Percentiles rank a stretch among this genome's conserved stretches.
Conservation (phyloP, 192 early-diverging fungal genomes). For the Linnemannia elongata region DNA sequence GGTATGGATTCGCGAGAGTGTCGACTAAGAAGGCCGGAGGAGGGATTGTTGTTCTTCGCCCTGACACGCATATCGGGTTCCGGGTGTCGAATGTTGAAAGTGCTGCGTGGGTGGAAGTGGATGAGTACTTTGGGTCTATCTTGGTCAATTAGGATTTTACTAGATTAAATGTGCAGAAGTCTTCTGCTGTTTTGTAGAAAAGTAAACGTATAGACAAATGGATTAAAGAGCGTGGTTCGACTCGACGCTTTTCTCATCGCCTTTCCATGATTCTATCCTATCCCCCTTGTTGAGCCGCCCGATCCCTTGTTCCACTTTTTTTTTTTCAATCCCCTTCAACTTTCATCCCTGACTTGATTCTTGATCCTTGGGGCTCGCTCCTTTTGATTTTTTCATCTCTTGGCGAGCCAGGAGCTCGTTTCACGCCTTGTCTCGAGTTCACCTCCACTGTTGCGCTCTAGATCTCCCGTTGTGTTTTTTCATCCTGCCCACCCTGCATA, state of each 20-base stretch:
- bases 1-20: not conserved
- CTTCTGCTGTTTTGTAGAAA: too few species aligned
- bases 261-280: not conserved
- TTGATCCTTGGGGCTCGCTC: too few species aligned
- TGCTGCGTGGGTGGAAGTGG: constrained; percentile 21
- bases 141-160: not conserved
- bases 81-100: constrained; percentile 9
- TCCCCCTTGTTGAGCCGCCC: too few species aligned
- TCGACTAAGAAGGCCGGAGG: not conserved
- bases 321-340: not conserved
- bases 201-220: too few species aligned
- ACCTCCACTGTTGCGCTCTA: too few species aligned
- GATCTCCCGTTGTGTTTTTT: too few species aligned
- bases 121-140: constrained; percentile 23
- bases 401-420: too few species aligned
- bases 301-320: not conserved
- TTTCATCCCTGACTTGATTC: not conserved
- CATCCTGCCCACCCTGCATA: too few species aligned
- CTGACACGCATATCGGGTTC: constrained; percentile 25
- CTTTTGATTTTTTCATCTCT: too few species aligned
- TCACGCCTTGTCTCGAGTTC: too few species aligned
- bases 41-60: constrained; percentile 29
- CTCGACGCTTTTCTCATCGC: not conserved
- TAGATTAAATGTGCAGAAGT: too few species aligned
- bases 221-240: too few species aligned